These are phyloP conservation scores for Penicillium sp. DNA, from an alignment of 2,329 filamentous ascomycete genomes.

Conservation along the genomic window DNA sequence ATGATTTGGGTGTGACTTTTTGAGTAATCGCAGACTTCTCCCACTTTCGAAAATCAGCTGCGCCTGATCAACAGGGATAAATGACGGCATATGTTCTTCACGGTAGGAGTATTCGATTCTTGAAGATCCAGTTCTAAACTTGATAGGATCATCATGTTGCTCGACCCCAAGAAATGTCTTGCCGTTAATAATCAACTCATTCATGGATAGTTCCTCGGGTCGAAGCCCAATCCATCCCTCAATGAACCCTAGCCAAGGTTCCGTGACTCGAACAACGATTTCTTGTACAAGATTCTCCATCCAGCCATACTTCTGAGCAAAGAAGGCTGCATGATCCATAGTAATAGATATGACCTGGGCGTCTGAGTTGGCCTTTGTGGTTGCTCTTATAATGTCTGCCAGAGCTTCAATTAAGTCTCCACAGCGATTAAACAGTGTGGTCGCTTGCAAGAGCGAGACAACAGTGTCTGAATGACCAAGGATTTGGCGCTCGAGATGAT, in stretches of 20 bases:
- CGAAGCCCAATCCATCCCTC: conserved; percentile 74
- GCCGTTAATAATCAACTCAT: conserved; percentile 49
- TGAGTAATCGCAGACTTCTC: conserved; percentile 70
- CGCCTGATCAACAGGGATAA: conserved; percentile 69
- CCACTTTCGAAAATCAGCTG: conserved; percentile 76
- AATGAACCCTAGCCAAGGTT: conserved; percentile 66
- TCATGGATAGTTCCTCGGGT: conserved; percentile 55
- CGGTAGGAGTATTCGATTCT: conserved; percentile 60
- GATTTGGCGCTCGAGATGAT: conserved; percentile 39
- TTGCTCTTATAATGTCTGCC: conserved; percentile 43
- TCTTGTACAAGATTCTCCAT: conserved; percentile 66
- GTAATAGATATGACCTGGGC: conserved; percentile 62
- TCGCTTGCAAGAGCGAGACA: conserved; percentile 39
- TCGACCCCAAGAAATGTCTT: conserved; percentile 64
- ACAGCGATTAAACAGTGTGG: conserved; percentile 39
- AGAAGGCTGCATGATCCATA: conserved; percentile 61
- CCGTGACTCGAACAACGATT: conserved; percentile 62
- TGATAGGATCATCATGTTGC: conserved; percentile 59
- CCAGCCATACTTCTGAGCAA: conserved; percentile 63
- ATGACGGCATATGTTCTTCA: conserved; percentile 64
- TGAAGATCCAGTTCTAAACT: conserved; percentile 58
- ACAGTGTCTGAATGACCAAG: conserved; percentile 23
- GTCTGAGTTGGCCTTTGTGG: conserved; percentile 53
- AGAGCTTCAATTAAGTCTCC: conserved; percentile 38
- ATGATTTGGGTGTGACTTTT: conserved; percentile 68